These are phyloP conservation scores for Ustilaginoidea virens DNA, from an alignment of 2,329 filamentous ascomycete genomes.

Conservation along the genomic window DNA sequence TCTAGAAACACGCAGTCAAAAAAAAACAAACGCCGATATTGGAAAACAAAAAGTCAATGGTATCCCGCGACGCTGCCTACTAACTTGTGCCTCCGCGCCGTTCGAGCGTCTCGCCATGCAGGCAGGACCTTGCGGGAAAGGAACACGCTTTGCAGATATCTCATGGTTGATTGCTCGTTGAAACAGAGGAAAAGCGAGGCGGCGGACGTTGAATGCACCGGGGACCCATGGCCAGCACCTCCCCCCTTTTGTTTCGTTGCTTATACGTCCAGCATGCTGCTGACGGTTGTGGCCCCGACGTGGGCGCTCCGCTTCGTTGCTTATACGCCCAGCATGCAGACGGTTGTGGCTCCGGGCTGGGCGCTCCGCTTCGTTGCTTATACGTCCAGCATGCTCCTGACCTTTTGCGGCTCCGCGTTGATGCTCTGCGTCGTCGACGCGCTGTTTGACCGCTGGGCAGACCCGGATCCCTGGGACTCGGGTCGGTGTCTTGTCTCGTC, in stretches of 20 bases:
- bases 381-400: slow-evolving; percentile 43
- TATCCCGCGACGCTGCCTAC: too few species aligned
- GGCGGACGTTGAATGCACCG: too few species aligned
- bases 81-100: too few species aligned
- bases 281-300: slow-evolving; percentile 34
- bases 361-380: slow-evolving; percentile 11
- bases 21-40: too few species aligned
- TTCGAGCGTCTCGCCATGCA: too few species aligned
- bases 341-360: neutral
- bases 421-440: slow-evolving; percentile 30
- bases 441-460: slow-evolving; percentile 27
- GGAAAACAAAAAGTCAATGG: too few species aligned
- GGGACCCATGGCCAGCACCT: too few species aligned
- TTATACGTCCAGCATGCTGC: slow-evolving; percentile 43
- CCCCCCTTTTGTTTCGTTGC: neutral
- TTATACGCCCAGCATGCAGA: neutral
- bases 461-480: slow-evolving; percentile 12
- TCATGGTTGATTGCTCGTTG: too few species aligned
- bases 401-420: slow-evolving; percentile 33
- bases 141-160: too few species aligned
- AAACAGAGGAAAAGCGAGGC: too few species aligned
- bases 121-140: too few species aligned
- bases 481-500: slow-evolving; percentile 9
- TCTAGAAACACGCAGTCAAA: too few species aligned
- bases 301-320: slow-evolving; percentile 18